Evolutionary conservation across 352 stramenopile species (phyloP), one percentile per base, ranked within the genome.

Genomic region (Globisporangium canariense): DNA sequence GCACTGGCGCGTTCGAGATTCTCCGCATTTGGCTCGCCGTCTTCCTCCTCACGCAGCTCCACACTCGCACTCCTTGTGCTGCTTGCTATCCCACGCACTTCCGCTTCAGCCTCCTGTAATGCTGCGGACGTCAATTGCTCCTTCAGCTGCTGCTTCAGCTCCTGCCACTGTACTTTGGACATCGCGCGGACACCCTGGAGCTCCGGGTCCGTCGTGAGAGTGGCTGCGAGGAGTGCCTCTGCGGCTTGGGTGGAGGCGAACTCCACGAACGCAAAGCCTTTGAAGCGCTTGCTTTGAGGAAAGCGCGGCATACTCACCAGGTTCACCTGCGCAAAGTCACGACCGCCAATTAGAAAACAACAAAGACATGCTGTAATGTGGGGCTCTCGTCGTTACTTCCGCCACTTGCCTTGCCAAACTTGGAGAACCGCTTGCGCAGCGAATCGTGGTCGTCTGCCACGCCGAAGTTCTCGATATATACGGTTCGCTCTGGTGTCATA

Each of bases 181-280:
- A 90, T 90, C 18, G 75, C 81, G 5, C 71, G 72, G 51, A 92
- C 73, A 18, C 76, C 77, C 0, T 54, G 54, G 20, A 88, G 55
- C 38, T 72, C 56, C 11, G 53, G 20, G 13, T 82, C 67, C 5
- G 28, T 58, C 11, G 60, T 53, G 2, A 30, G 64, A 28, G 67
- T 62, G 3, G 70, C 76, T 47, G 62, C 58, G 43, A 77, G 41
- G 2, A 70, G 76, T 47, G 70, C 13, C 6, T 72, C 46, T 2
- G 76, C 76, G 6, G 73, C 58, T 16, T 71, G 72, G 36, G 58
- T 58, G 0, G 77, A 71, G 2, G 76, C 70, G 56, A 93, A 93
- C 71, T 93, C 84, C 25, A 91, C 78, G n/a, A 93, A 93, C 32
- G 76, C 84, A 75, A 93, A 93, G 8, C 84, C 84, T 64, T 93